These are phyloP conservation scores for Aspergillus hortae DNA, from an alignment of 2,329 filamentous ascomycete species.

Conservation along the genomic window DNA sequence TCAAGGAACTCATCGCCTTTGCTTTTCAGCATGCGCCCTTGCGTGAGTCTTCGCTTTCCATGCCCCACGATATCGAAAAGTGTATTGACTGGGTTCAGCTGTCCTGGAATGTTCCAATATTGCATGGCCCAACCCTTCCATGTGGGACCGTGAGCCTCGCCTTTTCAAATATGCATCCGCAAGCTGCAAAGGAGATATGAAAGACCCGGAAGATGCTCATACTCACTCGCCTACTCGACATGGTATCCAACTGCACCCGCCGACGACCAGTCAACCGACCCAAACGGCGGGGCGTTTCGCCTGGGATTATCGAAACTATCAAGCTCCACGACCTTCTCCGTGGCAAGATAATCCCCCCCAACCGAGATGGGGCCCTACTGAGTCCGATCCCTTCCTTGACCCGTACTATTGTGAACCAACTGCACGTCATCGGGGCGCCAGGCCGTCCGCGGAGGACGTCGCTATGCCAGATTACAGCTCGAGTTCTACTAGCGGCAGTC, in stretches of 20 bases:
- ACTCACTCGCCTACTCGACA: conserved; percentile 58
- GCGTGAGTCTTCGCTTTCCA: conserved; percentile 47
- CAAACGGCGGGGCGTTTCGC: background rate
- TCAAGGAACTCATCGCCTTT: conserved; percentile 72
- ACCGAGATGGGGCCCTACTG: conserved; percentile 26
- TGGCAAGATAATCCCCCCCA: conserved; percentile 22
- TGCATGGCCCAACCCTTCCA: conserved; percentile 72
- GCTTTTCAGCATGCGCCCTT: conserved; percentile 82
- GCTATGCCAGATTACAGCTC: conserved; percentile 50
- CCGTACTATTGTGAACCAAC: conserved; percentile 28
- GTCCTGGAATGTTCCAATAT: conserved; percentile 70
- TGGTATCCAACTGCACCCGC: conserved; percentile 18
- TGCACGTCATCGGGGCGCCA: conserved; percentile 27
- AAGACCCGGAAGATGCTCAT: conserved; percentile 55
- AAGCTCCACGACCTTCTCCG: conserved; percentile 20
- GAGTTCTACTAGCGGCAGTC: conserved; percentile 37
- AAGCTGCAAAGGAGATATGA: conserved; percentile 29
- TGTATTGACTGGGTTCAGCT: conserved; percentile 46
- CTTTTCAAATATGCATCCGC: conserved; percentile 33
- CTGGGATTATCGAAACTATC: conserved; percentile 31
- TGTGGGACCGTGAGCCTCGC: conserved; percentile 58
- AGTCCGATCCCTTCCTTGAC: conserved; percentile 42
- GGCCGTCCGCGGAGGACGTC: conserved; percentile 42
- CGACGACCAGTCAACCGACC: conserved; percentile 19
- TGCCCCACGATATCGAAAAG: background rate